Evolutionary conservation across 306 rosid species (phyloP), one percentile per base, ranked within the genome.

Genomic region (Chamaecrista fasciculata): DNA sequence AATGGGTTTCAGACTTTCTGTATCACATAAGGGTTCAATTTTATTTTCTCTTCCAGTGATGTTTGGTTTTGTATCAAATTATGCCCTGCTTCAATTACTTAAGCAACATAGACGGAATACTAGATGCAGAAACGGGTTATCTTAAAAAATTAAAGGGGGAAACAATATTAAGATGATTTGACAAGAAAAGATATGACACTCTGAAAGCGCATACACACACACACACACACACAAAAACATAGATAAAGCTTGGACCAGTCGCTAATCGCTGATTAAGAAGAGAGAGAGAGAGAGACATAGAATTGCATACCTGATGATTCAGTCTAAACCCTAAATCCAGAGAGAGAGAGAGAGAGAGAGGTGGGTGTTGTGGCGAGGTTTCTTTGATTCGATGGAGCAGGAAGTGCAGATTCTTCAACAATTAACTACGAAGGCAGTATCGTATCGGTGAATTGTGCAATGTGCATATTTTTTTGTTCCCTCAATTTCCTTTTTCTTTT

Each of bases 291-390:
- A 0, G 29, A 64, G 40, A 8, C 11, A 28, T 21, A 39, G 12
- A 24, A 19, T 40, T 16, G 18, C 23, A 1, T 64, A 65, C 77
- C 74, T 48, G 77, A 5, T 18, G 2, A 60, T 24, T 39, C 11
- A 66, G 66, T 50, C 28, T 31, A 75, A 75, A 70, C 80, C 84
- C 76, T 79, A 74, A 74, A 60, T 51, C 25, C 26, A 37, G 37
- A 56, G 47, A 21, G 58, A 67, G 50, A 33, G 39, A 16, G 33
- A 10, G 15, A 28, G 20, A 25, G 15, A 36, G 29, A 36, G 49
- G 20, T 3, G 8, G 28, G 11, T 40, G 16, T 25, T 44, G 18
- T 14, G 28, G 24, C 52, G 11, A 39, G 55, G 65, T 39, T 4
- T 14, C 42, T 58, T 0, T 18, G 49, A 57, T 61, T 61, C 62